Base-by-base conservation (phyloP, 2,329 filamentous ascomycete genomes). In the Alternaria infectoria region DNA sequence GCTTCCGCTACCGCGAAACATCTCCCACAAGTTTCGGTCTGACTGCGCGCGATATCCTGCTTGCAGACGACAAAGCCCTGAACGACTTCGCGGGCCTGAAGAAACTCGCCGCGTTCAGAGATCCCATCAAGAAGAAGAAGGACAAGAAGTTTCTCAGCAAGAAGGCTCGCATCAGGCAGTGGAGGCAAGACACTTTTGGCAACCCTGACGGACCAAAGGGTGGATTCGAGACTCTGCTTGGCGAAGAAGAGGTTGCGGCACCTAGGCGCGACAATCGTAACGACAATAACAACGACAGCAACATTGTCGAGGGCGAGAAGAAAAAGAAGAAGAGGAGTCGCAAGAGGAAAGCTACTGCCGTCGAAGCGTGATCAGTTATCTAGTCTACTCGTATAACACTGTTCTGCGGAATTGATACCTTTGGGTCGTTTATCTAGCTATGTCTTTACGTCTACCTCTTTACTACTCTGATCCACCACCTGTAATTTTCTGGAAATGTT, bases 61-160 rank as follows among this genome's bases (percentile, higher is more conserved):
- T 97, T 69, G 93, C 94, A 0, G 91, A 91, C 47, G 96, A 99
- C 82, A 84, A 88, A 50, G 89, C 90, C 57, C 88, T 99, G 68
- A 99, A 99, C 80, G 86, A 94, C 69, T 99, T 91, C 76, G 95
- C 91, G 6, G 95, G 96, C 7, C 84, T 99, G 74, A 99, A 99
- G 86, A 98, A 97, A 83, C 87, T 97, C 63, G 94, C 95, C 5
- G 86, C 92, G 6, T 99, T 96, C 84, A 88, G 96, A 60, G 94
- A 97, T 77, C 84, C 86, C 4, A 92, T 94, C 73, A 96, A 96
- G 86, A 98, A 98, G 86, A 86, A 87, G 70, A 91, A 90, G 74
- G 96, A 99, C 77, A 89, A 90, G 83, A 97, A 97, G 85, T 87
- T 88, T 72, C 86, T 98, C 28, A 91, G 93, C 68, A 99, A 98